Evolutionary conservation across 1,284 basidiomycete genomes (phyloP), one percentile per base, ranked within the genome.

Genomic region (Moniliella sp.): DNA sequence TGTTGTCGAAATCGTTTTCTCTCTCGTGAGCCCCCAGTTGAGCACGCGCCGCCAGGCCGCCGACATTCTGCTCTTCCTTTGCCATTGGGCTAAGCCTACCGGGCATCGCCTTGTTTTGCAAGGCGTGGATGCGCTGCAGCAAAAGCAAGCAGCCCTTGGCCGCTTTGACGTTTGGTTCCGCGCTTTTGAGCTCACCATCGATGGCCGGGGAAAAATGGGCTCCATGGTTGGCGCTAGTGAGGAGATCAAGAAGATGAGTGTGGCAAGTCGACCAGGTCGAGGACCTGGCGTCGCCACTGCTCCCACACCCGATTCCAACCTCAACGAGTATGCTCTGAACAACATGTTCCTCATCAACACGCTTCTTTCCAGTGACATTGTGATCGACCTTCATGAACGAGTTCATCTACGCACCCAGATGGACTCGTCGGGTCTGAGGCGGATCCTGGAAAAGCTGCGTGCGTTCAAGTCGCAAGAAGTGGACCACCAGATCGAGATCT

Each of bases 181-280:
- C 43, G 75, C 76, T 1, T 66, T 88, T 39, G 78, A 86, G 48
- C 65, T 66, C 23, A 73, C 73, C 3, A 68, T 94, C 9, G 71
- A 74, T 28, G 83, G 84, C 1, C 66, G 83, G 37, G 88, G 91
- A 1, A 78, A 75, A 59, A 88, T 94, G 82, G 88, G 88, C 2
- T 88, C 78, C 54, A 63, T 79, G 30, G 88, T 97, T 5, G 88
- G 91, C 2, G 80, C 82, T 5, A 86, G 82, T 46, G 79, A 86
- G 19, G 81, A 91, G 42, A 70, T 88, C 37, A 73, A 70, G 53
- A 73, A 50, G 37, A 41, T 59, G 18, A 50, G 46, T 34, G 31
- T n/a, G n/a, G n/a, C 45, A 12, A n/a, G n/a, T n/a, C n/a, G n/a
- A n/a, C n/a, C n/a, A n/a, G n/a, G n/a, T n/a, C n/a, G n/a, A 14